A percentile compares a stretch with the other conserved stretches of the same genome.
phyloP scores from a whole-genome alignment of 331 rosid species.

The Dryas integrifolia region DNA sequence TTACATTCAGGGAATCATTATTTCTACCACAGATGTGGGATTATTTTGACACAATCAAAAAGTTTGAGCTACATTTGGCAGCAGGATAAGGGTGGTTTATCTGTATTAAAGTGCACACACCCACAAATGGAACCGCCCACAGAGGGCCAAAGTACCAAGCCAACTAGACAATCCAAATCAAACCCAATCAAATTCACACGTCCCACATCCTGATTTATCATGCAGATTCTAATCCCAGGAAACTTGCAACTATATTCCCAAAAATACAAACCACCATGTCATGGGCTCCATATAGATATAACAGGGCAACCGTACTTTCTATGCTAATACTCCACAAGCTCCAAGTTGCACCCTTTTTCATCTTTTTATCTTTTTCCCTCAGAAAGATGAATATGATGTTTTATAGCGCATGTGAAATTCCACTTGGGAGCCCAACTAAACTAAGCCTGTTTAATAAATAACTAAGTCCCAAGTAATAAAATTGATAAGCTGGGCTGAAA shows the following conservation, averaged over 20 bases:
- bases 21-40: not conserved
- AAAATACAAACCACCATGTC: not conserved
- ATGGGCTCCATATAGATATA: not conserved
- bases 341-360: not conserved
- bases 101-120: slow-evolving; percentile 1
- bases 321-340: not conserved
- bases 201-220: not conserved
- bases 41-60: not conserved
- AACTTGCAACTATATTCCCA: not conserved
- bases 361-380: not conserved
- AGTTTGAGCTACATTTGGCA: not conserved
- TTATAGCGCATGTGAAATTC: not conserved
- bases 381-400: not conserved
- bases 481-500: not conserved
- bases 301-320: not conserved
- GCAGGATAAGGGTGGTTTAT: not conserved
- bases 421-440: not conserved
- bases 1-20: not conserved
- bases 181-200: not conserved
- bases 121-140: not conserved
- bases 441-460: not conserved
- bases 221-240: not conserved
- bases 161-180: not conserved
- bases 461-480: not conserved
- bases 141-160: not conserved